Percentiles rank a stretch among this genome's conserved stretches.
Conservation (phyloP, 2,329 filamentous ascomycete species). For the Neofusicoccum sp. region DNA sequence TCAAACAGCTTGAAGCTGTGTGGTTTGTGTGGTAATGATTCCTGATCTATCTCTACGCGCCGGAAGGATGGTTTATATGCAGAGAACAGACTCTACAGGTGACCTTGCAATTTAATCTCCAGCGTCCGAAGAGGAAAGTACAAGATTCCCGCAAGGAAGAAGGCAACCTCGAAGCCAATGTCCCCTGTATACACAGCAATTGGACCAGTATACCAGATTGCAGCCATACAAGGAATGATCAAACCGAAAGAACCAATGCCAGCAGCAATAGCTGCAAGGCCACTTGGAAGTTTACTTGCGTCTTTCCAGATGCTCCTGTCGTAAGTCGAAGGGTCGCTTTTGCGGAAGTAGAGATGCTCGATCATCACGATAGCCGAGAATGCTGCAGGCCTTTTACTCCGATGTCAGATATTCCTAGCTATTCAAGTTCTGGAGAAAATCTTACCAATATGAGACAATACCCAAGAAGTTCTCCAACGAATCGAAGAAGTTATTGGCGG, state of each 20-base stretch:
- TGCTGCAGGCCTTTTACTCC: slow-evolving; percentile 26
- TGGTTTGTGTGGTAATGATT: too few relatives aligned
- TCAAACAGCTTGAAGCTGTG: too few relatives aligned
- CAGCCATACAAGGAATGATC: slow-evolving; percentile 62
- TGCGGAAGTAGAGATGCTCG: slow-evolving; percentile 45
- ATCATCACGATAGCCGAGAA: slow-evolving; percentile 36
- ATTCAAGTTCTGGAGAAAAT: not conserved
- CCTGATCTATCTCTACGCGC: too few relatives aligned
- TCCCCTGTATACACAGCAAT: slow-evolving; percentile 64
- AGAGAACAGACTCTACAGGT: not conserved
- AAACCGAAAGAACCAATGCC: slow-evolving; percentile 46
- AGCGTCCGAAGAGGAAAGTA: slow-evolving; percentile 48
- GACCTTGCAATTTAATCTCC: slow-evolving; percentile 33
- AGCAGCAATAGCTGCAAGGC: slow-evolving; percentile 44
- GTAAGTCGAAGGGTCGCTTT: slow-evolving; percentile 37
- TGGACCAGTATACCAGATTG: slow-evolving; percentile 64
- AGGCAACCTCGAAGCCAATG: slow-evolving; percentile 67
- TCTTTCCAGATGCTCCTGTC: slow-evolving; percentile 45
- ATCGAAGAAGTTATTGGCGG: slow-evolving; percentile 59
- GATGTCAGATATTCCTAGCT: too few relatives aligned
- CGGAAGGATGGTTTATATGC: too few relatives aligned
- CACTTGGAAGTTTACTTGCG: slow-evolving; percentile 42
- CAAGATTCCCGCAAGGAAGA: slow-evolving; percentile 50
- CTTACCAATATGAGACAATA: slow-evolving; percentile 39
- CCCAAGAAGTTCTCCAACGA: slow-evolving; percentile 50